phyloP scores from a whole-genome alignment of 2,329 filamentous ascomycete species.

The Basipetospora chlamydospora region DNA sequence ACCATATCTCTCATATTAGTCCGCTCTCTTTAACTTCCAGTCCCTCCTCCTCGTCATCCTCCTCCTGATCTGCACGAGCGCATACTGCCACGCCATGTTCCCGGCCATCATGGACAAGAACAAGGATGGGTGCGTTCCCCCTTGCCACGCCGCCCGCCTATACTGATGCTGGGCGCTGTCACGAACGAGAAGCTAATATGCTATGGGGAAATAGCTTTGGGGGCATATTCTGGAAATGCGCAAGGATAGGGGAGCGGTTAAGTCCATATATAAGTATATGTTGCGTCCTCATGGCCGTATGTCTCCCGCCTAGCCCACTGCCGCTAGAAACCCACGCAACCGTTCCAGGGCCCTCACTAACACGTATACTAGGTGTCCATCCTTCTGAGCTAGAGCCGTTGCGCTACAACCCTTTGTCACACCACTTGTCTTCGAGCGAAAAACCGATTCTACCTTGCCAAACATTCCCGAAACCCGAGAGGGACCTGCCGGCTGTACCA shows the following conservation, averaged over 20 bases:
- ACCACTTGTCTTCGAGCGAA: no score
- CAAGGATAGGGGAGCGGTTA: slow-evolving; percentile 78
- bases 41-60: slow-evolving; percentile 88
- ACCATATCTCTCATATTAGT: slow-evolving; percentile 33
- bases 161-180: no score
- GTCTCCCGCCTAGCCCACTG: slow-evolving; percentile 12
- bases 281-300: slow-evolving; percentile 85
- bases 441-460: no score
- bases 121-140: slow-evolving; percentile 60
- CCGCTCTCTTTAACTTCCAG: slow-evolving; percentile 97
- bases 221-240: slow-evolving; percentile 92
- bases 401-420: no score
- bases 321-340: no score
- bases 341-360: no score
- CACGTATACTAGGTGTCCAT: no score
- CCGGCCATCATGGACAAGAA: slow-evolving; percentile 84
- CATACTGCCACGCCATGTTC: slow-evolving; percentile 83
- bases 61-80: slow-evolving; percentile 87
- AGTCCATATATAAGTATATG: slow-evolving; percentile 93
- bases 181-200: no score
- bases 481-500: no score
- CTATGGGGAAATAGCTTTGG: slow-evolving; percentile 38
- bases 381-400: no score
- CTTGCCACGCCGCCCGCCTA: not conserved
- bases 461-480: no score